phyloP scores from a whole-genome alignment of 768 basidiomycete genomes.

The Sporobolomyces phaffii region DNA sequence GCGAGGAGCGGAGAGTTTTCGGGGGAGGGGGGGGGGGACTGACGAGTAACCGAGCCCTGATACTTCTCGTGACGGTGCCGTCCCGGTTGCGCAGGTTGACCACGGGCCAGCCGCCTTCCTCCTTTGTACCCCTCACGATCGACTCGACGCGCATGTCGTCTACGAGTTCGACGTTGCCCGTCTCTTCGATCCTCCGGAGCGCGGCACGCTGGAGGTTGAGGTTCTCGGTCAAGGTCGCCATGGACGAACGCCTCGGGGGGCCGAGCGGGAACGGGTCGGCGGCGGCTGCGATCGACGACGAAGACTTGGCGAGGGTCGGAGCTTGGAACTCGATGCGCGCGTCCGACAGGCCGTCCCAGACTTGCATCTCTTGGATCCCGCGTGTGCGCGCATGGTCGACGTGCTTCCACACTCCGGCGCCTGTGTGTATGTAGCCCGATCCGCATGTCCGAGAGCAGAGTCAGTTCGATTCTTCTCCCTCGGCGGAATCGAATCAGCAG shows the following conservation, averaged over 20 bases:
- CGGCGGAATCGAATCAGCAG: too few species aligned
- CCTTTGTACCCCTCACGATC: slow-evolving; percentile 49
- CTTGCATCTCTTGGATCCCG: slow-evolving; percentile 67
- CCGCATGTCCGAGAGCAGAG: not conserved
- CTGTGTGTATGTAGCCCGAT: not conserved
- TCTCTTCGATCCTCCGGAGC: slow-evolving; percentile 49
- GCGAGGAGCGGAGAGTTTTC: not conserved
- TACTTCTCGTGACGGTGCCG: slow-evolving; percentile 57
- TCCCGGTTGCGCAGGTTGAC: slow-evolving; percentile 66
- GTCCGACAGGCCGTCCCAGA: slow-evolving; percentile 87
- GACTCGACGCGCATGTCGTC: slow-evolving; percentile 69
- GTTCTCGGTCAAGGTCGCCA: slow-evolving; percentile 87
- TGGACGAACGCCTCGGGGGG: slow-evolving; percentile 45
- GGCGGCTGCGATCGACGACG: slow-evolving; percentile 24
- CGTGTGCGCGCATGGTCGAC: slow-evolving; percentile 64
- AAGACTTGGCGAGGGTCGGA: slow-evolving; percentile 39
- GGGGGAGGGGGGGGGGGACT: not conserved
- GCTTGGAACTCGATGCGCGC: slow-evolving; percentile 69
- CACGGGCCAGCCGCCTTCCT: slow-evolving; percentile 66
- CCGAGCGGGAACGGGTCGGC: slow-evolving; percentile 34
- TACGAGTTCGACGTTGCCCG: slow-evolving; percentile 58
- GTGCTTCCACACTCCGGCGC: slow-evolving; percentile 72
- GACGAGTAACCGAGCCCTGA: slow-evolving; percentile 37
- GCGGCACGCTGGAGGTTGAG: slow-evolving; percentile 84
- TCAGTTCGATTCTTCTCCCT: too few species aligned